A percentile compares a stretch with the other conserved stretches of the same genome.
Evolutionary conservation across 257 asterid species (phyloP).

Genomic region (Ehretia macrophylla): DNA sequence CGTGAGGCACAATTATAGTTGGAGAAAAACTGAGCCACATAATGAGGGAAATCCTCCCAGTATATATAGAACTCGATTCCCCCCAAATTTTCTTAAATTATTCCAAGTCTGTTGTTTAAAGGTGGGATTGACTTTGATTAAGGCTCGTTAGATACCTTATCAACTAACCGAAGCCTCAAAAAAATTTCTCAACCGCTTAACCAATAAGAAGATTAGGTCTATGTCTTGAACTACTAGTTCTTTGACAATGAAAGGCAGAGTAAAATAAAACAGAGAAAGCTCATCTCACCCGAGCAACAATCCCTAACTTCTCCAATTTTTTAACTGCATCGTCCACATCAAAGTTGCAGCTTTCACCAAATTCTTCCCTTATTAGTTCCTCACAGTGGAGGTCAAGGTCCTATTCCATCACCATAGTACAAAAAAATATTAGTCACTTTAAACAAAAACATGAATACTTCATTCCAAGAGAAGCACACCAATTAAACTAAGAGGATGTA

Average conservation of each 20-base stretch:
- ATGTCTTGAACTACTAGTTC: not conserved
- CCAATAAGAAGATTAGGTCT: too few relatives aligned
- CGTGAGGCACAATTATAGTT: too few relatives aligned
- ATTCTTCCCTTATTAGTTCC: constrained; percentile 84
- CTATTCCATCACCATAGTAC: constrained; percentile 29
- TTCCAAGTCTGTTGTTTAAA: too few relatives aligned
- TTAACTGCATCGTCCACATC: constrained; percentile 93
- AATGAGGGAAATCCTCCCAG: too few relatives aligned
- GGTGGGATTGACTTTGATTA: too few relatives aligned
- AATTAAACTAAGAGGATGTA: not conserved
- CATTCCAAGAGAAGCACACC: not conserved
- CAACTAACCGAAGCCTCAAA: too few relatives aligned
- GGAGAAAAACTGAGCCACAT: too few relatives aligned
- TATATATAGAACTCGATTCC: too few relatives aligned
- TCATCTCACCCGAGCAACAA: constrained; percentile 75
- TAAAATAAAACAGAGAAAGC: constrained; percentile 1
- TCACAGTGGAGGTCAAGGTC: constrained; percentile 91
- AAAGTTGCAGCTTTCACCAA: constrained; percentile 76
- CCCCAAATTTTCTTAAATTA: too few relatives aligned
- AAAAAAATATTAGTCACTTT: not conserved
- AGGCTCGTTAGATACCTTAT: too few relatives aligned
- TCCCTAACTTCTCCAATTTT: constrained; percentile 85
- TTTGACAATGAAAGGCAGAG: not conserved
- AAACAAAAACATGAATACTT: not conserved
- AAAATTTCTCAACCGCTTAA: too few relatives aligned